Evolutionary conservation across 2,329 filamentous ascomycete species (phyloP).

Genomic region (Zasmidium citrigriseum): DNA sequence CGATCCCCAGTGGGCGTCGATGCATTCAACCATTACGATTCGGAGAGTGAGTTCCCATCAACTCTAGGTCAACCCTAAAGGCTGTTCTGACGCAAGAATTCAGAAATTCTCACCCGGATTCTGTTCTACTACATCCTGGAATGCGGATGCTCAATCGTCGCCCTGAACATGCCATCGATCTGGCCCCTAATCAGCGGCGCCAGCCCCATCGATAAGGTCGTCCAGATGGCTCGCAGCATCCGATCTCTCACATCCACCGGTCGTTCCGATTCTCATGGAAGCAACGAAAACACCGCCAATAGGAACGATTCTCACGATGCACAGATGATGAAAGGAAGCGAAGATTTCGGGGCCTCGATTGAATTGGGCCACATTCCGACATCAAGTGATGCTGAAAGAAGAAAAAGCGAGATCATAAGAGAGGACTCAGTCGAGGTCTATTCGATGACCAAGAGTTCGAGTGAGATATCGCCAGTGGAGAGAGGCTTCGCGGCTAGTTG

Average conservation of each 20-base stretch:
- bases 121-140: neutral
- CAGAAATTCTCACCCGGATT: neutral
- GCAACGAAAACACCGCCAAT: too few species aligned
- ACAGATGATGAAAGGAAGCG: too few species aligned
- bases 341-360: too few species aligned
- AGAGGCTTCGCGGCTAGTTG: too few species aligned
- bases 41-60: neutral
- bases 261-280: neutral
- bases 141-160: neutral
- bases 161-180: slow-evolving; percentile 2
- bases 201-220: neutral
- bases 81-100: neutral
- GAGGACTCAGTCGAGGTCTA: too few species aligned
- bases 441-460: too few species aligned
- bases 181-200: neutral
- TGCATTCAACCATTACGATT: neutral
- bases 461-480: too few species aligned
- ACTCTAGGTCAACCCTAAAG: neutral
- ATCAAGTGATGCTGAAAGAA: too few species aligned
- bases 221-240: neutral
- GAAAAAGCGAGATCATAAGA: too few species aligned
- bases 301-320: too few species aligned
- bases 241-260: neutral
- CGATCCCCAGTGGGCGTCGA: neutral
- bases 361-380: too few species aligned